phyloP scores from a whole-genome alignment of 2,329 filamentous ascomycete genomes.

The Aspergillus cejpii region DNA sequence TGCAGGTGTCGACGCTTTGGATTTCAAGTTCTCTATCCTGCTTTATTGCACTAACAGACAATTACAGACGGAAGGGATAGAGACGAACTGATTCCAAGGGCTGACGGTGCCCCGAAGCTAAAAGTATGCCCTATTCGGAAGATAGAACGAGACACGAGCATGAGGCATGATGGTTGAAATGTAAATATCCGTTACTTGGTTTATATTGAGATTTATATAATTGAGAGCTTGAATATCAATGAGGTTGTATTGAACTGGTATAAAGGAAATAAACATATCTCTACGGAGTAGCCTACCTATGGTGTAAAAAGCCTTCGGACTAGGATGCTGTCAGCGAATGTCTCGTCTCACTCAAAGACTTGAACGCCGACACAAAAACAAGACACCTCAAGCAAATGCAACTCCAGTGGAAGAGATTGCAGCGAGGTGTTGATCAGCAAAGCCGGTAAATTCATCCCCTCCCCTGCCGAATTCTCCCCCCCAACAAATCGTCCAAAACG shows the following conservation, averaged over 20 bases:
- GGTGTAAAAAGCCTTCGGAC: neutral
- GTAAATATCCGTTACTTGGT: too few relatives aligned
- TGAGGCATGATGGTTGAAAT: too few relatives aligned
- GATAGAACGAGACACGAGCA: too few relatives aligned
- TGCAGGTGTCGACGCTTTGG: neutral
- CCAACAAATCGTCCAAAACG: slow-evolving; percentile 35
- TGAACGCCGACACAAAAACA: neutral
- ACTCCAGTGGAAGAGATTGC: slow-evolving; percentile 1
- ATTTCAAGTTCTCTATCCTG: too few relatives aligned
- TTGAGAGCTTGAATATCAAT: too few relatives aligned
- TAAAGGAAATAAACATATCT: neutral
- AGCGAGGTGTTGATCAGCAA: slow-evolving; percentile 28
- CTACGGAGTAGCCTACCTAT: neutral
- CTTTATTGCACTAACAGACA: too few relatives aligned
- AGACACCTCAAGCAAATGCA: slow-evolving; percentile 11
- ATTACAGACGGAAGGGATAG: too few relatives aligned
- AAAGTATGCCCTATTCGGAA: too few relatives aligned
- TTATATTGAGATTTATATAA: too few relatives aligned
- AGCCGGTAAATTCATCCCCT: slow-evolving; percentile 42
- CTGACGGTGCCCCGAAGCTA: too few relatives aligned
- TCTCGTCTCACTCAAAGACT: neutral
- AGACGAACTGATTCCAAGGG: too few relatives aligned
- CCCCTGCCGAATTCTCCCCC: slow-evolving; percentile 31
- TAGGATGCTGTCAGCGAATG: neutral
- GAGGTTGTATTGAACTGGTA: neutral